Base-by-base conservation (phyloP, 2,329 filamentous ascomycete species). In the Exophiala calicioides region DNA sequence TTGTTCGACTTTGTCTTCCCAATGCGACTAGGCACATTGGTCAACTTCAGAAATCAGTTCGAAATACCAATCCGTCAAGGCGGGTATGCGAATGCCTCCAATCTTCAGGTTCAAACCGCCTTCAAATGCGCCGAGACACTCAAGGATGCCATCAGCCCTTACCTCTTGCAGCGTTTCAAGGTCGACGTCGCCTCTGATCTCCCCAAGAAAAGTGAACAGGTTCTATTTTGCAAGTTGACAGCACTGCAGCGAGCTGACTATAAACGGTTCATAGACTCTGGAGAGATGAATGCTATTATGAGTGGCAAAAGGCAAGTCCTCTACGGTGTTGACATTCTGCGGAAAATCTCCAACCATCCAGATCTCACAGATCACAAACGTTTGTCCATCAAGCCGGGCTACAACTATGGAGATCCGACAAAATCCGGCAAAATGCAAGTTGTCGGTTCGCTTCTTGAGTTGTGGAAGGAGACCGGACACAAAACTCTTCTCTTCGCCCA, bases 331-430 rank as follows among this genome's bases (percentile, higher is more conserved):
- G 90, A 96, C 59, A 86, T 90, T 19, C 73, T 98, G 29, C 84
- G 93, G 40, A 98, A 98, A 68, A 91, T 98, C 44, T 97, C 91
- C 73, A 98, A 98, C 55, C 94, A 98, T 60, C 93, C 94, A 0
- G 93, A 98, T 68, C 74, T 98, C 1, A 72, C 86, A 2, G 83
- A 93, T 58, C 87, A 83, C 58, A 80, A 78, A 58, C 69, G 73
- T 1, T 57, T 79, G 15, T 76, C 77, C 0, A 69, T 72, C 44
- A 84, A 85, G 57, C 62, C 76, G 1, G 81, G 78, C 8, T 90
- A 91, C 58, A 77, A 82, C 38, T 97, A 90, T 72, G 93, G 93
- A 3, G 81, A 77, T 52, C 78, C 83, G 0, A 78, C 77, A 36
- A 86, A 90, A 59, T 97, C 91, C 2, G 90, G 90, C 2, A 98